Evolutionary conservation across 768 basidiomycete genomes (phyloP).

Genomic region (Suillus decipiens): DNA sequence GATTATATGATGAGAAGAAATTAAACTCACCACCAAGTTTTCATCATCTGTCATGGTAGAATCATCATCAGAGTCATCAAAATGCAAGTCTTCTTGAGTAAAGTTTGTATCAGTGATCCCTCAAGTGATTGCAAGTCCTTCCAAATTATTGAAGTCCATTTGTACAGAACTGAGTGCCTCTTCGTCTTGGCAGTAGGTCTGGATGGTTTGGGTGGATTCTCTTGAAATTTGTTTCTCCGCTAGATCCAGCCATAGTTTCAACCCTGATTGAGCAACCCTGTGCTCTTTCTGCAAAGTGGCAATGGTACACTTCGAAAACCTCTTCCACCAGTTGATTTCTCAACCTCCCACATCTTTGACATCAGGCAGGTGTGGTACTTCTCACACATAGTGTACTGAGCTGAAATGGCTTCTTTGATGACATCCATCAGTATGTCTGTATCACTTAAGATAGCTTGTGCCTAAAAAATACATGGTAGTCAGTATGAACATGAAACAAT

Average conservation of each 20-base stretch:
- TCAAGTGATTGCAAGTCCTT: neutral
- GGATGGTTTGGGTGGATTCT: neutral
- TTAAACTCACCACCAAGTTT: neutral
- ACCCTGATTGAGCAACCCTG: neutral
- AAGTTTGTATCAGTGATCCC: neutral
- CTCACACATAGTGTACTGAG: neutral
- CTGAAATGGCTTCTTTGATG: neutral
- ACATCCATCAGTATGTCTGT: neutral
- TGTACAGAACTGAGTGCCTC: neutral
- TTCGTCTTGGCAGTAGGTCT: neutral
- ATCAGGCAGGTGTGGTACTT: neutral
- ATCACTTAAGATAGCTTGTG: neutral
- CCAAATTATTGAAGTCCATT: neutral
- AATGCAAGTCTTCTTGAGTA: neutral
- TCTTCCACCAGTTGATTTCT: neutral
- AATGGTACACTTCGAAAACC: neutral
- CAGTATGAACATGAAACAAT: neutral
- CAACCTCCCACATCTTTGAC: neutral
- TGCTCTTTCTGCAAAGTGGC: neutral
- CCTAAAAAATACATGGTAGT: neutral
- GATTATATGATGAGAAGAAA: neutral
- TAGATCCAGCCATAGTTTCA: neutral
- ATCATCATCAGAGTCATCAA: neutral
- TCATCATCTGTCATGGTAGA: neutral
- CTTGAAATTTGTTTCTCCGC: neutral